Base-by-base conservation (phyloP, 148 eudicot species). In the Chenopodium album region DNA sequence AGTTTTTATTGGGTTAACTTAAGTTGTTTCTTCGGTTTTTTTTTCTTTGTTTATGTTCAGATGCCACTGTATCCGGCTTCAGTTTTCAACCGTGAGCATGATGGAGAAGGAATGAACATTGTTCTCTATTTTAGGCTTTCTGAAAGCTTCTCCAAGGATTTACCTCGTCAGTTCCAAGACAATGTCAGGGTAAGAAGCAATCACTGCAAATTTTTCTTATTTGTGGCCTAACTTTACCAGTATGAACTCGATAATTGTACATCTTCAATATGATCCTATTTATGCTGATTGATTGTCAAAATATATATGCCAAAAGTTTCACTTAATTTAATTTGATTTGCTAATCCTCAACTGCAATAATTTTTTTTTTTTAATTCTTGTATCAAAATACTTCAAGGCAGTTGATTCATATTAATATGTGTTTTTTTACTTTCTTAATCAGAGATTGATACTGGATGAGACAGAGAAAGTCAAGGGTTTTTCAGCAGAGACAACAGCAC, bases 61-160 rank as follows among this genome's bases (percentile, higher is more conserved):
- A 87, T 95, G 81, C 99, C 99, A 2, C 77, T 93, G 68, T 95
- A 95, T 84, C 94, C 99, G 6, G 88, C 98, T 28, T 76, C 97
- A 54, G 84, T 95, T 76, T 93, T 95, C 73, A 90, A 92, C 84
- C 88, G 89, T 46, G 98, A 95, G 80, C 83, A 78, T 56, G 97
- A 95, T 77, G 98, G 98, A 79, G 91, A 94, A 78, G 98, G 98
- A 81, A 88, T 90, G 90, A 95, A 88, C 88, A 87, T 82, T 64
- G 97, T 92, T 78, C 82, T 93, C 80, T 95, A 95, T 80, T 95
- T 92, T 84, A 92, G 91, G 84, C 86, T 93, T 28, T 93, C 98
- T 29, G 98, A 91, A 62, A 90, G 82, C 71, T 92, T 89, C 81
- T 78, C 94, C 23, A 90, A 90, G 75, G 97, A 88, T 76, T 89